Percentiles rank a stretch among this genome's conserved stretches.
Evolutionary conservation across 257 asterid species (phyloP).

Genomic region (Solanum ossicruentum): DNA sequence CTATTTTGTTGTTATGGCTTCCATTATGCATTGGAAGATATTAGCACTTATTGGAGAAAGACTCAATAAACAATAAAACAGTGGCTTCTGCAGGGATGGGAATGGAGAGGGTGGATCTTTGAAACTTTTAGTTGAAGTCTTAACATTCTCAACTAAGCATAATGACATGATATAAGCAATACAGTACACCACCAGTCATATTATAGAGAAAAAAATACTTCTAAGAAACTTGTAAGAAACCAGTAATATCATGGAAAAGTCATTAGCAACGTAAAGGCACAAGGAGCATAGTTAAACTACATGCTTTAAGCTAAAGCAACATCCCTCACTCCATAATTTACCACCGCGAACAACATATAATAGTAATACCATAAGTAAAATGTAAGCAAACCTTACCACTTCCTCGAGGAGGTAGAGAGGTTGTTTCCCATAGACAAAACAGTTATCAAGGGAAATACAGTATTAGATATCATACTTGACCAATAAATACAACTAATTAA

Average conservation of each 20-base stretch:
- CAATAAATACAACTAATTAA: not conserved
- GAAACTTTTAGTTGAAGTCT: not conserved
- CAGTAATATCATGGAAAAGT: not conserved
- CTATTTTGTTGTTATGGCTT: not conserved
- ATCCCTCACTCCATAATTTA: not conserved
- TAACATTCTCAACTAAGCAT: not conserved
- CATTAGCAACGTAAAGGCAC: not conserved
- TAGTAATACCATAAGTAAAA: not conserved
- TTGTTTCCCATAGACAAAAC: not conserved
- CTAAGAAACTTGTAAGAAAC: not conserved
- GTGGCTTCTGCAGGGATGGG: not conserved
- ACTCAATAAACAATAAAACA: not conserved
- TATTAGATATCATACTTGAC: not conserved
- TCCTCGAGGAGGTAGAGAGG: not conserved
- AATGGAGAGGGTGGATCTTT: not conserved
- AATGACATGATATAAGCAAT: not conserved
- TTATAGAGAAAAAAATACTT: no score
- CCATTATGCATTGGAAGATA: not conserved
- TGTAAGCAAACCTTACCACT: no score
- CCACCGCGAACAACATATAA: not conserved
- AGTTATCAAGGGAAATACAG: not conserved
- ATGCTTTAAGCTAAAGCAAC: not conserved
- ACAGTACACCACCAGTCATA: not conserved
- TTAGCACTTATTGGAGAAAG: not conserved
- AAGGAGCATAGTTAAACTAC: not conserved